phyloP scores from a whole-genome alignment of 768 basidiomycete genomes.

The Termitomyces sp. region DNA sequence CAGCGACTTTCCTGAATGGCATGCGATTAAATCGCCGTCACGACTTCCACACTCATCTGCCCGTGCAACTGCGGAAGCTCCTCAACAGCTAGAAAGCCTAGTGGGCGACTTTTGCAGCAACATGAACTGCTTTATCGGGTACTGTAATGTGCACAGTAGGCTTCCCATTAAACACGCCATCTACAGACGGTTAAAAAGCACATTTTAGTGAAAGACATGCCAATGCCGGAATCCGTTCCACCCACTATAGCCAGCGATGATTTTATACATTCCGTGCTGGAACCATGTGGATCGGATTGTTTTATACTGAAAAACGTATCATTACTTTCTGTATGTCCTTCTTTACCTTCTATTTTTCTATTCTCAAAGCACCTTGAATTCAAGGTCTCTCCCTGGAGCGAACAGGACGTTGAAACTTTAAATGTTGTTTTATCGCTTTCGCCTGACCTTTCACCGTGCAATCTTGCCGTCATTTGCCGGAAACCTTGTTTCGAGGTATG shows the following conservation, averaged over 20 bases:
- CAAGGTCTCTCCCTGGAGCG: constrained; percentile 30
- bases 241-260: constrained; percentile 19
- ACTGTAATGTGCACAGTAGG: constrained; percentile 47
- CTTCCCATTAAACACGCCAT: background rate
- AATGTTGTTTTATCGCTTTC: constrained; percentile 33
- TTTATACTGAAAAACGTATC: constrained; percentile 18
- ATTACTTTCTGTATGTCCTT: background rate
- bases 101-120: constrained; percentile 46
- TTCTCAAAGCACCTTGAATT: constrained; percentile 10
- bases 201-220: constrained; percentile 20
- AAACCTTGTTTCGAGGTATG: constrained; percentile 59
- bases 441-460: constrained; percentile 45
- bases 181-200: background rate
- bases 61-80: constrained; percentile 7
- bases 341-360: background rate
- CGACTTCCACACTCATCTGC: constrained; percentile 1
- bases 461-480: constrained; percentile 46
- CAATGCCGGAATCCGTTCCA: constrained; percentile 19
- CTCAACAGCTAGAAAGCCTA: constrained; percentile 25
- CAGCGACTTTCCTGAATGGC: constrained; percentile 30
- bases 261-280: constrained; percentile 10
- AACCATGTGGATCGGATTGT: constrained; percentile 28
- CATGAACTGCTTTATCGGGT: constrained; percentile 42
- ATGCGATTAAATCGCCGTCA: constrained; percentile 3
- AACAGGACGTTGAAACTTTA: constrained; percentile 33